Evolutionary conservation across 1,284 basidiomycete species (phyloP), one percentile per base, ranked within the genome.

Genomic region (Ustilago trichophora): DNA sequence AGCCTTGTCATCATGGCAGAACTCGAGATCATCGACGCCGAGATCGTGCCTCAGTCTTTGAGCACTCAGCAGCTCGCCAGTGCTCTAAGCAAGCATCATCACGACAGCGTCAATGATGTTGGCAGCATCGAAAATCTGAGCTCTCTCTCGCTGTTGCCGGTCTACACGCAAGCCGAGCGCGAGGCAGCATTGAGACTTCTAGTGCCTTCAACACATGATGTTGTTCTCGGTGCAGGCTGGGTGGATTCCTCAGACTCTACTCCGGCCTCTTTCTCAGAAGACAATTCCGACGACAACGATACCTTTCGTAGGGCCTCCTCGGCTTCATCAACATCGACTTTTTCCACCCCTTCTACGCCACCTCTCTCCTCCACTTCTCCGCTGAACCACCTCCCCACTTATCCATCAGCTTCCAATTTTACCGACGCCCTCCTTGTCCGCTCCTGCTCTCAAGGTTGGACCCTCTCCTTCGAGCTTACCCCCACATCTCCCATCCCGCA

Each of bases 391-490:
- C n/a, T n/a, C n/a, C n/a, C n/a, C n/a, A n/a, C n/a, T n/a, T n/a
- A n/a, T n/a, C n/a, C n/a, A 29, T 13, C 27, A 29, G 13, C 8
- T 29, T 8, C 13, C 27, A 7, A 7, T 29, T 13, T 22, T 13
- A 45, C 44, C 8, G 55, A 69, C 19, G 72, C 68, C 0, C 59
- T 76, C 8, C 53, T 76, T 6, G 67, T 76, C 13, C 68, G 66
- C 9, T 71, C 72, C 11, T 69, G 56, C 57, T 41, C 46, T 3
- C 72, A 75, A 53, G 75, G 72, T 21, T 77, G 75, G 75, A 50
- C 52, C 3, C 65, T 69, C 29, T 63, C 68, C n/a, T 77, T 77
- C 48, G 72, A 73, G 16, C 72, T 77, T 0, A 34, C 53, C 18
- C 46, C 60, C 3, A 50, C 53, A 29, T 64, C 65, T 19, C 65